phyloP scores from a whole-genome alignment of 1,139 yeast species.

The Taiozyma sp. region DNA sequence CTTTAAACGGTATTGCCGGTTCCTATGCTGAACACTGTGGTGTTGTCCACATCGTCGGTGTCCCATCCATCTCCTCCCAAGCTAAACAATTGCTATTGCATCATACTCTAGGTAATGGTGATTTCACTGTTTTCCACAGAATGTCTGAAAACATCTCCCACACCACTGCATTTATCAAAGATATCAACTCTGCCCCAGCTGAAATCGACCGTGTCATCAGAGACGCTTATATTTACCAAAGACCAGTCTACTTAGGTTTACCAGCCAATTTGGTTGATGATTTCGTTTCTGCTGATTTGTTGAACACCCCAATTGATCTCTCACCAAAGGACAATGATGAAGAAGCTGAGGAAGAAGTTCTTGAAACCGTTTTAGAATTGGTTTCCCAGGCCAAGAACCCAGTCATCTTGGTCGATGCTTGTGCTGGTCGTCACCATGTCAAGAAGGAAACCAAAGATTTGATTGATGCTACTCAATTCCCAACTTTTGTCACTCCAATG shows the following conservation, averaged over 20 bases:
- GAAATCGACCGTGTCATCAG: constrained; percentile 71
- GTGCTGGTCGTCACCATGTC: constrained; percentile 75
- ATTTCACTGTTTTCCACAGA: constrained; percentile 69
- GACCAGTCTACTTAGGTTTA: constrained; percentile 79
- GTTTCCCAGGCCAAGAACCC: constrained; percentile 60
- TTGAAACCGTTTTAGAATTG: constrained; percentile 48
- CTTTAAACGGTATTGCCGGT: constrained; percentile 26
- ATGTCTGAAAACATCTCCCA: constrained; percentile 69
- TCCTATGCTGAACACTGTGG: constrained; percentile 39
- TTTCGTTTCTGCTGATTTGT: constrained; percentile 47
- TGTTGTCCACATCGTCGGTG: constrained; percentile 32
- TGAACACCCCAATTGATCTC: constrained; percentile 63
- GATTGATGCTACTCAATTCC: constrained; percentile 69
- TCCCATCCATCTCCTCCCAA: constrained; percentile 57
- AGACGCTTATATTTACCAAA: constrained; percentile 64
- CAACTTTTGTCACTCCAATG: constrained; percentile 86
- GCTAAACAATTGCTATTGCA: constrained; percentile 52
- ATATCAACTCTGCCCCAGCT: constrained; percentile 56
- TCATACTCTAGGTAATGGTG: constrained; percentile 81
- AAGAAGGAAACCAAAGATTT: constrained; percentile 55
- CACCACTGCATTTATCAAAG: constrained; percentile 59
- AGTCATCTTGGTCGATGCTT: constrained; percentile 76
- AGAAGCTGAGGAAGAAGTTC: constrained; percentile 68
- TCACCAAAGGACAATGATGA: constrained; percentile 55
- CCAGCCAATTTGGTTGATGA: constrained; percentile 79